Base-by-base conservation (phyloP, 257 asterid species). In the Rubia yunnanensis region DNA sequence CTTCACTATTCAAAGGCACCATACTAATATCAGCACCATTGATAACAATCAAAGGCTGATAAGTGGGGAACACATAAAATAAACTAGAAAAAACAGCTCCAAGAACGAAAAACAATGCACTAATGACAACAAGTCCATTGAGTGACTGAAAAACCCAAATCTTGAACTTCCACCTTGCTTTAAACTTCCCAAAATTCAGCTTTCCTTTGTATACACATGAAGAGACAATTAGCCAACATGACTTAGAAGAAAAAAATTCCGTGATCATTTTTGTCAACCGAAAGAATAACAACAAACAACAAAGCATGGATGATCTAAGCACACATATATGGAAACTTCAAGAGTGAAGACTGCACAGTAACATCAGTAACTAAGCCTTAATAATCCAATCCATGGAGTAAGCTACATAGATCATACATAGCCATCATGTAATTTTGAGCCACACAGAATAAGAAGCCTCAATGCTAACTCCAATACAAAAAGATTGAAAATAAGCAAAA, bases 11-110 rank as follows among this genome's bases (percentile, higher is more conserved):
- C 31, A 23, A 22, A 3, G 49, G 41, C 31, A 31, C 30, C 26
- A 61, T 49, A 38, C n/a, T 69, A 17, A 63, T 20, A 66, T 59
- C 80, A 63, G 14, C 49, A 31, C 24, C 76, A 76, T 67, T 63
- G 56, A 28, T 55, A 46, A 66, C 79, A 72, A 78, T 78, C n/a
- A 67, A 66, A 9, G 81, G 73, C 46, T 75, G 84, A 60, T 70
- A 73, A 72, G 83, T 69, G 46, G 91, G 88, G 53, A 73, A 75
- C 71, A 72, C 63, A 75, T 52, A 84, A 46, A 85, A 78, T 74
- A 77, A 87, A 70, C 91, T 83, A 73, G 81, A 87, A 67, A 86
- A 86, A 72, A 85, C 66, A n/a, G 88, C 92, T 27, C 76, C 68
- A 67, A 89, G 36, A 77, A 89, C 85, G 60, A 87, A 85, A 22